These are phyloP conservation scores for Penicillium coffeae DNA, from an alignment of 495 filamentous ascomycete species.

Conservation along the genomic window DNA sequence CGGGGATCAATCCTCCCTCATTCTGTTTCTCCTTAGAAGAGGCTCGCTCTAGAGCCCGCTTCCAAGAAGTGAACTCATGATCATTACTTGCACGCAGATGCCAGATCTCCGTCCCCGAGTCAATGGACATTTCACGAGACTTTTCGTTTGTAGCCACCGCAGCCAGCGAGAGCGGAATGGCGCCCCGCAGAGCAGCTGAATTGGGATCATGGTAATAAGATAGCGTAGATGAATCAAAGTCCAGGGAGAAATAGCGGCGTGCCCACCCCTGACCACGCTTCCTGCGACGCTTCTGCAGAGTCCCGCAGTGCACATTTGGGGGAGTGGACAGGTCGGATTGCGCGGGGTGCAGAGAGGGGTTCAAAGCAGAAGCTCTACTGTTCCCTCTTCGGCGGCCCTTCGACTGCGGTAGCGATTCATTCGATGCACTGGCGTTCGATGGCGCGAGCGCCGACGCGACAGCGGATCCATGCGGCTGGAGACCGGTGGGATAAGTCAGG, in stretches of 20 bases:
- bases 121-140: slow-evolving; percentile 87
- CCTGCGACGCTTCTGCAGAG: slow-evolving; percentile 80
- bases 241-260: slow-evolving; percentile 87
- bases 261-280: slow-evolving; percentile 94
- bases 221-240: slow-evolving; percentile 84
- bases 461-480: slow-evolving; percentile 60
- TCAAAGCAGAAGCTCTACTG: slow-evolving; percentile 24
- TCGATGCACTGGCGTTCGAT: slow-evolving; percentile 24
- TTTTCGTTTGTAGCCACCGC: slow-evolving; percentile 84
- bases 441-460: slow-evolving; percentile 41
- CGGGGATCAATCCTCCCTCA: slow-evolving; percentile 14
- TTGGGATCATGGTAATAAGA: slow-evolving; percentile 95
- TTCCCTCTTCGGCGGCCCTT: slow-evolving; percentile 33
- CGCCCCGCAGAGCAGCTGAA: slow-evolving; percentile 82
- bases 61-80: slow-evolving; percentile 85
- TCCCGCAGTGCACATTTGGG: slow-evolving; percentile 62
- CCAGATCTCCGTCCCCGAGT: slow-evolving; percentile 96
- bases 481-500: slow-evolving; percentile 82
- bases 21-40: slow-evolving; percentile 37
- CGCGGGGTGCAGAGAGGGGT: slow-evolving; percentile 24
- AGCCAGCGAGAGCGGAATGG: slow-evolving; percentile 86
- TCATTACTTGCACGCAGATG: slow-evolving; percentile 81
- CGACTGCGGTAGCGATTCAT: slow-evolving; percentile 30
- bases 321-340: slow-evolving; percentile 21
- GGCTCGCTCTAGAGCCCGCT: slow-evolving; percentile 75